phyloP scores from a whole-genome alignment of 2,329 filamentous ascomycete species.

The Aspergillus piperis region DNA sequence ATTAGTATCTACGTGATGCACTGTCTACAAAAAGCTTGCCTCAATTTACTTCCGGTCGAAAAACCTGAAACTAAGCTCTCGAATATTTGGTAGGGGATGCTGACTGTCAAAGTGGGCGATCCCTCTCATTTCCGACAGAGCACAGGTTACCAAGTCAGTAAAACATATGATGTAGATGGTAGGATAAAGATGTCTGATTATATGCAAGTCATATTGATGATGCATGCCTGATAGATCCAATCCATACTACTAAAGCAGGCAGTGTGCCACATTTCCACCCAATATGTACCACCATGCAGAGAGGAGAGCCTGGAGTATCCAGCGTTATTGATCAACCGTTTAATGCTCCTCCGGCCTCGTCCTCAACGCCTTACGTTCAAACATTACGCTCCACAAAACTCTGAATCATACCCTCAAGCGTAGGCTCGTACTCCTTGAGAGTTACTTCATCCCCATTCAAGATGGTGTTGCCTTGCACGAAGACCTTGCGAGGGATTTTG shows the following conservation, averaged over 20 bases:
- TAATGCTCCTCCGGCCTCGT: neutral
- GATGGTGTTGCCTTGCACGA: conserved; percentile 89
- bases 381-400: conserved; percentile 68
- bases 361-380: conserved; percentile 25
- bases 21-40: neutral
- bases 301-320: neutral
- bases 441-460: conserved; percentile 69
- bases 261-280: neutral
- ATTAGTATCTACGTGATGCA: neutral
- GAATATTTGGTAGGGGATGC: neutral
- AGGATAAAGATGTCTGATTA: neutral
- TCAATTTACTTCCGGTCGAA: neutral
- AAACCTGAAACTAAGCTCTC: neutral
- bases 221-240: neutral
- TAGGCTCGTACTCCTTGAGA: conserved; percentile 84
- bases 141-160: neutral
- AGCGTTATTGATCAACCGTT: neutral
- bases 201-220: neutral
- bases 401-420: conserved; percentile 76
- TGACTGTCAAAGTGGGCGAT: neutral
- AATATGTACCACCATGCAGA: neutral
- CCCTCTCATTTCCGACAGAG: neutral
- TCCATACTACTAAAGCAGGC: neutral
- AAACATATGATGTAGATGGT: neutral
- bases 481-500: conserved; percentile 68